Conservation (phyloP, 257 asterid species). For the Parsonsia alboflavescens region DNA sequence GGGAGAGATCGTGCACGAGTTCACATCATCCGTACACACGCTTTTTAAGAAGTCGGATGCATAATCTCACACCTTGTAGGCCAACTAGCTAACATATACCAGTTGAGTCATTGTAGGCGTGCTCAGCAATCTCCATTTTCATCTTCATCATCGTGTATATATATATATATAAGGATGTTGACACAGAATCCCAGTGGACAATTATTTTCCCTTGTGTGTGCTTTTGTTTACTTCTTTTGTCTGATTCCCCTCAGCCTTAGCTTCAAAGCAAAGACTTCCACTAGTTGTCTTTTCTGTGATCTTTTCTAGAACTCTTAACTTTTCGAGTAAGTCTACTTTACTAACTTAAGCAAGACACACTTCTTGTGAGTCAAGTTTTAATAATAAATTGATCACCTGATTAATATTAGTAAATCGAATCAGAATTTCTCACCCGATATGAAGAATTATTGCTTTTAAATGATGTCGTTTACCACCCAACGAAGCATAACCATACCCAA, state of each 20-base stretch:
- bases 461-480: no score
- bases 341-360: no score
- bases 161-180: no score
- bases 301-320: background rate
- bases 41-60: slow-evolving; percentile 2
- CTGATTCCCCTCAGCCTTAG: slow-evolving; percentile 49
- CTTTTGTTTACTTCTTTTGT: slow-evolving; percentile 31
- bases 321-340: no score
- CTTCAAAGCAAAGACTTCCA: slow-evolving; percentile 37
- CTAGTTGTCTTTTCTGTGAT: slow-evolving; percentile 8
- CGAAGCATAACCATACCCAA: no score
- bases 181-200: slow-evolving; percentile 20
- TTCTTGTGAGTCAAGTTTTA: no score
- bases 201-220: slow-evolving; percentile 6
- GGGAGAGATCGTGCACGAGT: background rate
- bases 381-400: no score
- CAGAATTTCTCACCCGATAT: no score
- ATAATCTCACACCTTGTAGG: slow-evolving; percentile 11
- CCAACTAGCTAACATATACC: slow-evolving; percentile 16
- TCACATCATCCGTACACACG: background rate
- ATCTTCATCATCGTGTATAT: background rate
- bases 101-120: slow-evolving; percentile 22
- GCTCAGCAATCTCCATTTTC: slow-evolving; percentile 13
- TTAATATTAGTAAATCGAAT: no score
- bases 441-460: no score